Evolutionary conservation across 2,329 filamentous ascomycete genomes (phyloP), one percentile per base, ranked within the genome.

Genomic region (Falciphora oryzae): DNA sequence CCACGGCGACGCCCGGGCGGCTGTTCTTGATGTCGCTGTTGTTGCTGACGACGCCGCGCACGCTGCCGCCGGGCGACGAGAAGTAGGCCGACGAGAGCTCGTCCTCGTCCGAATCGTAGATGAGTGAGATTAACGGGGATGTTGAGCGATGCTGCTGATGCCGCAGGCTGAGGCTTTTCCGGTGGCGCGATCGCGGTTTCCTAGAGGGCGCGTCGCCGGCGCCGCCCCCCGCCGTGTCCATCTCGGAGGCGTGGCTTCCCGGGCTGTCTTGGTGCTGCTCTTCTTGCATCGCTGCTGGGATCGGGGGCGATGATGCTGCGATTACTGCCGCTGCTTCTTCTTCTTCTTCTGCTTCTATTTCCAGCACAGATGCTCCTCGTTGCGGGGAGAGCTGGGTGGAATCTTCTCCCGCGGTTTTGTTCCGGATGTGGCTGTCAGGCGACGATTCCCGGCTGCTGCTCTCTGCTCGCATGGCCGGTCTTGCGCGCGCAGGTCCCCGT

Each of bases 31-130:
- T 13, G 28, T 18, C 27, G 2, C 22, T 22, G 38, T 25, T 35
- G n/a, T 25, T 57, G 53, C 61, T 58, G 28, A 32, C 56, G 13
- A 58, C 28, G 57, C 57, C 57, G 29, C 27, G 31, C 25, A 63
- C 62, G 32, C 62, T 63, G 18, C 62, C 32, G 32, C 29, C 57
- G 6, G 31, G 62, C 25, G 62, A 58, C 29, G 62, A 38, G 25
- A 50, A 63, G 57, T 25, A 57, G 32, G 22, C 71, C 59, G 79
- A 72, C 16, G 76, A 74, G 25, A 77, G 76, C 50, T 78, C 77
- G 63, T 79, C 78, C 59, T 75, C 73, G 25, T 74, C 72, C 69
- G 28, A 73, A 68, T 77, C 75, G 8, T 78, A 75, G 14, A 80
- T 69, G 65, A 82, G 75, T 29, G 80, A 81, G 59, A 80, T 72